These are phyloP conservation scores for Saitozyma podzolica DNA, from an alignment of 768 basidiomycete species.

Conservation along the genomic window DNA sequence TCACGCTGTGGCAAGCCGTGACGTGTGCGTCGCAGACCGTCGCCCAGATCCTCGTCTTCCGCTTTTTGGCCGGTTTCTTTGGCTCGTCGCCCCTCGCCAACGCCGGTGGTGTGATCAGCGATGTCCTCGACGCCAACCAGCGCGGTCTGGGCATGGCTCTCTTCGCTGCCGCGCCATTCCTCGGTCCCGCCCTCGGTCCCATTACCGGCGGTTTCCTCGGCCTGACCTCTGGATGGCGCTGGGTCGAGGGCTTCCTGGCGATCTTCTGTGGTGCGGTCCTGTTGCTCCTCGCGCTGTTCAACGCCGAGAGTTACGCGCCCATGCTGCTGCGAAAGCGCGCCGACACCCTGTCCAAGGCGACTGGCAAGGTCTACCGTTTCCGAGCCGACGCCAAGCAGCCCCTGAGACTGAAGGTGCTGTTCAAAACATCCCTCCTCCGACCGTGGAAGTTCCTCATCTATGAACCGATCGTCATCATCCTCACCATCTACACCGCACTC, in stretches of 20 bases:
- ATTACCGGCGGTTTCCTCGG: conserved; percentile 55
- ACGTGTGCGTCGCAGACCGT: conserved; percentile 52
- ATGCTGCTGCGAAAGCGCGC: conserved; percentile 47
- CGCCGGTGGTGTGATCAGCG: conserved; percentile 52
- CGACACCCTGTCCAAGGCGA: conserved; percentile 37
- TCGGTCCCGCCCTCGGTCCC: conserved; percentile 45
- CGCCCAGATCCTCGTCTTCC: conserved; percentile 52
- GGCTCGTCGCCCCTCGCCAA: conserved; percentile 54
- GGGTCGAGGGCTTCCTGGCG: conserved; percentile 54
- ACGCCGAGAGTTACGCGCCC: conserved; percentile 53
- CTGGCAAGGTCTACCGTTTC: conserved; percentile 49
- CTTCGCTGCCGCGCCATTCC: conserved; percentile 49
- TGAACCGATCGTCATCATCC: conserved; percentile 53
- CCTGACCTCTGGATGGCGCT: conserved; percentile 52
- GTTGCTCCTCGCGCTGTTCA: conserved; percentile 32
- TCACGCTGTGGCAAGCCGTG: conserved; percentile 52
- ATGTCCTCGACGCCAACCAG: conserved; percentile 48
- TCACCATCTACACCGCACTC: conserved; percentile 47
- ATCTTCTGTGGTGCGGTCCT: conserved; percentile 45
- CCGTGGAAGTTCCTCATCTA: conserved; percentile 53
- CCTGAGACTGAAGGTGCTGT: conserved; percentile 31
- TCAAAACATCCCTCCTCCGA: conserved; percentile 45
- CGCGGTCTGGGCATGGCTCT: conserved; percentile 50
- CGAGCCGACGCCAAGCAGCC: conserved; percentile 43
- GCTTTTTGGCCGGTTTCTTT: conserved; percentile 53